phyloP scores from a whole-genome alignment of 1,284 basidiomycete genomes.

The Austroboletus rostrupii region DNA sequence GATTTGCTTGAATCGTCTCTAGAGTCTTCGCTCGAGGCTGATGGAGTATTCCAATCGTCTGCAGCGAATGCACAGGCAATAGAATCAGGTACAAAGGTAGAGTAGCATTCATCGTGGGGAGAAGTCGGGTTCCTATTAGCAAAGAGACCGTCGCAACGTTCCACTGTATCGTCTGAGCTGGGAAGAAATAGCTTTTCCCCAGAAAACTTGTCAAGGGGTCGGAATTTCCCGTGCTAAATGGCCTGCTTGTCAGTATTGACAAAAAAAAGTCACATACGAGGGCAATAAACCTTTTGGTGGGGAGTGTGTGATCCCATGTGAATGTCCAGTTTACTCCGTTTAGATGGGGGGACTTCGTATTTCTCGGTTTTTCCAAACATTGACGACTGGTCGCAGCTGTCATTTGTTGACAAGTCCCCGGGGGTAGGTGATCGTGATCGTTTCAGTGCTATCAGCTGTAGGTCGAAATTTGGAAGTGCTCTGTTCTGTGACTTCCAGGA shows the following conservation, averaged over 20 bases:
- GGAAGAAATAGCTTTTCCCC: constrained; percentile 18
- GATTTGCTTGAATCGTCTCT: constrained; percentile 5
- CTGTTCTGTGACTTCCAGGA: constrained; percentile 20
- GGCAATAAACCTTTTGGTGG: constrained; percentile 19
- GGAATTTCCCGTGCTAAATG: background rate
- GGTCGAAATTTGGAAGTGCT: constrained; percentile 43
- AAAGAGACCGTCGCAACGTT: background rate
- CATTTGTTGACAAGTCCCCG: constrained; percentile 20
- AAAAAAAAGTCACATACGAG: background rate
- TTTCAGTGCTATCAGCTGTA: constrained; percentile 48
- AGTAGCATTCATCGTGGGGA: constrained; percentile 27
- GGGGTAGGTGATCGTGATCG: constrained; percentile 27
- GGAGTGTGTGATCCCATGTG: background rate
- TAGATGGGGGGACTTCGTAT: constrained; percentile 11
- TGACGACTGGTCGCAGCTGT: constrained; percentile 47
- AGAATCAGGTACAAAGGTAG: constrained; percentile 25
- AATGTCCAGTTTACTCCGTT: constrained; percentile 16
- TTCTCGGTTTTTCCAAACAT: constrained; percentile 25
- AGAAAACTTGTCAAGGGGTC: background rate
- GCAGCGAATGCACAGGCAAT: background rate
- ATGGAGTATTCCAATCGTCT: constrained; percentile 28
- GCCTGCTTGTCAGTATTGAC: constrained; percentile 12
- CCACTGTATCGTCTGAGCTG: constrained; percentile 3
- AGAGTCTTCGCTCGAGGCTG: constrained; percentile 4
- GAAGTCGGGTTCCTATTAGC: background rate